A percentile compares a stretch with the other conserved stretches of the same genome.
These are phyloP conservation scores for Nicotiana tabacum DNA, from an alignment of 257 asterid genomes.

Conservation along the genomic window DNA sequence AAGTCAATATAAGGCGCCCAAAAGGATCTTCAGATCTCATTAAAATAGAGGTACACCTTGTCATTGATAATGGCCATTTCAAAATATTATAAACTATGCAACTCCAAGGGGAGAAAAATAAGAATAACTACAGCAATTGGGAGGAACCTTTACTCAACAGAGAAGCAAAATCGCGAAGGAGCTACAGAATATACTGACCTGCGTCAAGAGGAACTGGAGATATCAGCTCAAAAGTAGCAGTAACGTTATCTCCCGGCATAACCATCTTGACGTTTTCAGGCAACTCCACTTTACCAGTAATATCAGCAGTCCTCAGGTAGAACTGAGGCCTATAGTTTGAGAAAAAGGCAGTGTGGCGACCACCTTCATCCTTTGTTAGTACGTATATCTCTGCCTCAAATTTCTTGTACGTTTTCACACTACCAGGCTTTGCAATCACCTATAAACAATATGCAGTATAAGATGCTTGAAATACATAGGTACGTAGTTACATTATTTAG, in stretches of 20 bases:
- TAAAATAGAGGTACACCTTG: not conserved
- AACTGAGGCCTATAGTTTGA: conserved; percentile 94
- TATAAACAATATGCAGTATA: conserved; percentile 15
- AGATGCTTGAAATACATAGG: not conserved
- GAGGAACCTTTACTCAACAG: not conserved
- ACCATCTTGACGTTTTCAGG: conserved; percentile 99
- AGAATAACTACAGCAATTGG: not conserved
- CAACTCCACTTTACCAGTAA: conserved; percentile 93
- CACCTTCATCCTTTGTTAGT: conserved; percentile 98
- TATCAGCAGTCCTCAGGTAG: conserved; percentile 98
- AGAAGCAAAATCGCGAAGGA: not conserved
- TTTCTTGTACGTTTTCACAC: conserved; percentile 78
- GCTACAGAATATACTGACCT: conserved; percentile 33
- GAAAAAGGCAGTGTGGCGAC: conserved; percentile 98
- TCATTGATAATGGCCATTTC: not conserved
- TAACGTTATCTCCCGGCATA: conserved; percentile 99
- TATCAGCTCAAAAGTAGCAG: conserved; percentile 86
- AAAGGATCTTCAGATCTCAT: not conserved
- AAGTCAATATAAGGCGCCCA: not conserved
- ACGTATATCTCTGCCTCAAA: conserved; percentile 98
- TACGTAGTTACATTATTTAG: not conserved
- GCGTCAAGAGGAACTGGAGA: conserved; percentile 87
- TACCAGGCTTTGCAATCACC: conserved; percentile 92
- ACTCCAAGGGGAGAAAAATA: not conserved
- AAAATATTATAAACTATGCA: not conserved